Conservation (phyloP, 164 flowering plant species). For the Saururus chinensis region DNA sequence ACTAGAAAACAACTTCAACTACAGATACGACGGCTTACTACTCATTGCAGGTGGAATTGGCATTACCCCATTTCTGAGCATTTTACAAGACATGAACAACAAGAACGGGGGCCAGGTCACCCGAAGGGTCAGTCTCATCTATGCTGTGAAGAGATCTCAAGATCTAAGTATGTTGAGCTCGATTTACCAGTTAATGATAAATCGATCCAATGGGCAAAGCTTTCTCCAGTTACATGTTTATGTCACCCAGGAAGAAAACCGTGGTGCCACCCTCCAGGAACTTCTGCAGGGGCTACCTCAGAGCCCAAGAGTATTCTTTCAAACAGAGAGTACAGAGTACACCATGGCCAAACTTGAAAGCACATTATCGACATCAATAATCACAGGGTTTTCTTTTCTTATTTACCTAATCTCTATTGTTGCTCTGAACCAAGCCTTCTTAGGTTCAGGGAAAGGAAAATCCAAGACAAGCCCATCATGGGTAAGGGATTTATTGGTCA, state of each 20-base stretch:
- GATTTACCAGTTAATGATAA: conserved; percentile 31
- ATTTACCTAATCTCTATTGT: conserved; percentile 38
- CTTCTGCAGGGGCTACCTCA: conserved; percentile 25
- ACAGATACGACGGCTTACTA: conserved; percentile 69
- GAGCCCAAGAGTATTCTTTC: conserved; percentile 27
- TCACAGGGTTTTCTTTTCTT: conserved; percentile 28
- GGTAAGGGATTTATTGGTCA: conserved; percentile 42
- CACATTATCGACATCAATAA: conserved; percentile 34
- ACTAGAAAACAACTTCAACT: not conserved
- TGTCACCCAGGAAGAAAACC: conserved; percentile 62
- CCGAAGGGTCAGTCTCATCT: conserved; percentile 43
- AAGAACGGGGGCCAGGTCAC: conserved; percentile 18
- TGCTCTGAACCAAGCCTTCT: conserved; percentile 34
- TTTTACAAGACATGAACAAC: conserved; percentile 38
- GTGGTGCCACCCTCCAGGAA: conserved; percentile 27
- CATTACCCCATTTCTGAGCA: conserved; percentile 78
- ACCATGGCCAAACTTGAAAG: conserved; percentile 34
- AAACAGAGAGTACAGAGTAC: conserved; percentile 16
- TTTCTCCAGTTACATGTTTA: conserved; percentile 40
- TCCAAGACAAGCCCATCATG: conserved; percentile 48
- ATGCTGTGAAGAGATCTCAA: conserved; percentile 38
- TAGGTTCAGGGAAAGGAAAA: conserved; percentile 20
- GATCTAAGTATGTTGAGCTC: conserved; percentile 47
- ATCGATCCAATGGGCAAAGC: conserved; percentile 16
- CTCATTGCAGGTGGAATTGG: conserved; percentile 82